Percentiles rank a stretch among this genome's conserved stretches.
These are phyloP conservation scores for Candida sanyaensis DNA, from an alignment of 1,139 yeast species.

Conservation along the genomic window DNA sequence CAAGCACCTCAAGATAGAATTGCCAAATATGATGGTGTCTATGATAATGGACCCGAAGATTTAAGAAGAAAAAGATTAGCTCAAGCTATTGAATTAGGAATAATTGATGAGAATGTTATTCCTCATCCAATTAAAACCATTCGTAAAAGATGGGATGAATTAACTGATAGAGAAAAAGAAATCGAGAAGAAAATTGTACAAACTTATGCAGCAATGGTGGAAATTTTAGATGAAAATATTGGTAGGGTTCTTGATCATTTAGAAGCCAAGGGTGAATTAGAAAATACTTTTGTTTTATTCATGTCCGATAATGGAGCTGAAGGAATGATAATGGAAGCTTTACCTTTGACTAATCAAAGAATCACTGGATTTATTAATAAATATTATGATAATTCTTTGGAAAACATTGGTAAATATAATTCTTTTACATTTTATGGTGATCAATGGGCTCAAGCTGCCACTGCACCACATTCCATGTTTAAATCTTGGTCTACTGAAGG, in stretches of 20 bases:
- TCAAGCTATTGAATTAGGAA: slow-evolving; percentile 43
- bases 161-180: slow-evolving; percentile 33
- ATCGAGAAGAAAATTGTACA: slow-evolving; percentile 51
- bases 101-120: slow-evolving; percentile 41
- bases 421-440: slow-evolving; percentile 57
- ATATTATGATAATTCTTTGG: slow-evolving; percentile 43
- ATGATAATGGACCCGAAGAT: slow-evolving; percentile 50
- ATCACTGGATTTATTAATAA: slow-evolving; percentile 28
- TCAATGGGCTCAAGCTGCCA: slow-evolving; percentile 68
- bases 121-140: slow-evolving; percentile 50
- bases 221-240: slow-evolving; percentile 47
- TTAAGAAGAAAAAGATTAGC: slow-evolving; percentile 40
- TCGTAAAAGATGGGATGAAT: slow-evolving; percentile 43
- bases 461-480: slow-evolving; percentile 55
- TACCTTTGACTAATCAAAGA: slow-evolving; percentile 37
- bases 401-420: slow-evolving; percentile 49
- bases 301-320: slow-evolving; percentile 67
- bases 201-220: slow-evolving; percentile 65
- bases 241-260: slow-evolving; percentile 47
- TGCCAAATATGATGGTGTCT: slow-evolving; percentile 49
- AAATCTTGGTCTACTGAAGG: slow-evolving; percentile 58
- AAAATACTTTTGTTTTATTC: slow-evolving; percentile 54
- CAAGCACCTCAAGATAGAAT: slow-evolving; percentile 54
- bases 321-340: slow-evolving; percentile 57
- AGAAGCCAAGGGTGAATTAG: slow-evolving; percentile 42